Evolutionary conservation across 1,139 yeast genomes (phyloP).

Genomic region (Pichia sp.): DNA sequence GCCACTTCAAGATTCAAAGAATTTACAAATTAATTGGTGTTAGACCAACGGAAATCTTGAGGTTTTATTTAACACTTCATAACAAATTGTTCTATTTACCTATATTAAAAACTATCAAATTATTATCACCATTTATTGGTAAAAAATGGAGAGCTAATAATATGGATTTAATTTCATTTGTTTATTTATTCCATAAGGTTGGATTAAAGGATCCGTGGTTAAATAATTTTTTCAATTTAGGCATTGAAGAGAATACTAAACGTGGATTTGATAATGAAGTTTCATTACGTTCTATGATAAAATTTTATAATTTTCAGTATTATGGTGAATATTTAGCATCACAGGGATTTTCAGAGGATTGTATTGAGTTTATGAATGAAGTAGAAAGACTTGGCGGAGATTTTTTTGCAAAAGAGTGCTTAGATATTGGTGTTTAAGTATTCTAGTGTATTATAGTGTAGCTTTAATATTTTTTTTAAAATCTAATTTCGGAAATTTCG

Average conservation of each 20-base stretch:
- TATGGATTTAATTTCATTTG: conserved; percentile 89
- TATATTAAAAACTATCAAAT: conserved; percentile 66
- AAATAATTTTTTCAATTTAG: conserved; percentile 44
- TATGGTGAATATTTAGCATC: conserved; percentile 48
- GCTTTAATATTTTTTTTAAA: too few species aligned
- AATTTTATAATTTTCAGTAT: conserved; percentile 64
- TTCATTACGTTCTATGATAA: conserved; percentile 73
- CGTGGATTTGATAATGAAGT: conserved; percentile 84
- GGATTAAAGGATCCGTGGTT: conserved; percentile 84
- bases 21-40: conserved; percentile 49
- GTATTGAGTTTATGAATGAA: conserved; percentile 13
- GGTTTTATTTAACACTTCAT: conserved; percentile 41
- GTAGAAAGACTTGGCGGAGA: conserved; percentile 14
- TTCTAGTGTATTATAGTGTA: too few species aligned
- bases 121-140: conserved; percentile 85
- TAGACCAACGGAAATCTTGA: conserved; percentile 47
- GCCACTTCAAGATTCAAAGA: conserved; percentile 45
- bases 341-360: conserved; percentile 8
- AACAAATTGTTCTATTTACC: conserved; percentile 63
- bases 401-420: conserved; percentile 13
- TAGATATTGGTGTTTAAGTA: not conserved
- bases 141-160: conserved; percentile 90
- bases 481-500: too few species aligned
- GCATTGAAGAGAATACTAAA: conserved; percentile 59
- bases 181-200: conserved; percentile 69